Base-by-base conservation (phyloP, 495 filamentous ascomycete genomes). In the Cercophora samala region DNA sequence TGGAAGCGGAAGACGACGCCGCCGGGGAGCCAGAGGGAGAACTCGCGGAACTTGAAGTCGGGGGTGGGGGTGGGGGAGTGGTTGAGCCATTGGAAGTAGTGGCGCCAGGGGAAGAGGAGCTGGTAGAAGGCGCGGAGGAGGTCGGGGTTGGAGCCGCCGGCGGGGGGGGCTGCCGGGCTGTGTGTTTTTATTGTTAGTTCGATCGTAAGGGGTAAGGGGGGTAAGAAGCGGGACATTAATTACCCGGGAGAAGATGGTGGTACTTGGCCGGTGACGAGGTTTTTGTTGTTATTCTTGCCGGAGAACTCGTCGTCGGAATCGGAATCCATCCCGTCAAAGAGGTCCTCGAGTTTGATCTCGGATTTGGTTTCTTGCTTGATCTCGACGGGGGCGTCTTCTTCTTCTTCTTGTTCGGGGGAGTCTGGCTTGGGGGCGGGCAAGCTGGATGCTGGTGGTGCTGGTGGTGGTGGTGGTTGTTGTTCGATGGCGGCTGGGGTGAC, bases 41-140 rank as follows among this genome's bases (percentile, higher is more conserved):
- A 97, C 75, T 99, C 95, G 63, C 95, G 91, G 73, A 97, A 92
- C 17, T 84, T 86, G 75, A 98, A 98, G 74, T 98, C 93, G 66
- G 87, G 88, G 2, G 89, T 88, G 0, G 96, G 95, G 5, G 87
- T 84, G 26, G 93, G 88, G 58, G 91, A 91, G 76, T 99, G 95
- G 74, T 98, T 98, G 19, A 99, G 86, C 95, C 95, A 99, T 77
- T 97, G 93, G 79, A 97, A 98, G 24, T 97, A 88, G 70, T 91
- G 89, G 37, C 95, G 89, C 82, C 96, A 99, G 8, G 95, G 95
- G 75, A 98, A 98, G 51, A 98, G 86, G 53, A 95, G 92, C 74
- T 96, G 91, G 73, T 99, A 99, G 78, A 97, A 99, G 29, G 87
- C 88, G 65, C 90, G 85, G 87, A 98, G 90, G 17, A 93, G 82